Percentiles rank a stretch among this genome's conserved stretches.
Evolutionary conservation across 208 protist species (phyloP).

Genomic region (Kentomonas sorsogonicus): DNA sequence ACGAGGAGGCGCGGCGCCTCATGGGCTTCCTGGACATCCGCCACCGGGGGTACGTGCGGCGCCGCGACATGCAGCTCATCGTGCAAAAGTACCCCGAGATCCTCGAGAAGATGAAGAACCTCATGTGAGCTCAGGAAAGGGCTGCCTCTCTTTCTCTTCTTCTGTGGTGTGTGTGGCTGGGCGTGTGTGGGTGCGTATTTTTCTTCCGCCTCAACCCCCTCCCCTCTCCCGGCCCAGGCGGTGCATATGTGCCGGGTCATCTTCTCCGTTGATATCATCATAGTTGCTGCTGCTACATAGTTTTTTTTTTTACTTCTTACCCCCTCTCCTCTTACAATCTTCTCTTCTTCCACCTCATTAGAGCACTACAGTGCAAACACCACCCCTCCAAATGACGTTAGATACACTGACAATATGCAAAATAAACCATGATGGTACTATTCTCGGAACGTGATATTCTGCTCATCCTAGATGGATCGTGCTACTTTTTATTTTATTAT

Average conservation of each 20-base stretch:
- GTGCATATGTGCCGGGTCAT: too few relatives aligned
- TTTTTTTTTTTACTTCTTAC: constrained; percentile 9
- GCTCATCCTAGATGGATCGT: neutral
- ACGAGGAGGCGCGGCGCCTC: constrained; percentile 74
- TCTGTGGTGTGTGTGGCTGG: too few relatives aligned
- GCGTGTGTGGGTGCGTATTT: too few relatives aligned
- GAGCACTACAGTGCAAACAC: neutral
- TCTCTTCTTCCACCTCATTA: constrained; percentile 4
- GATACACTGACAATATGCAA: too few relatives aligned
- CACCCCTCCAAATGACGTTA: neutral
- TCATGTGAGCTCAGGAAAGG: constrained; percentile 33
- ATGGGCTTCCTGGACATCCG: constrained; percentile 80
- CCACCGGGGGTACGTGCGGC: constrained; percentile 59
- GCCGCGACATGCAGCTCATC: constrained; percentile 75
- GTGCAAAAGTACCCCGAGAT: constrained; percentile 83
- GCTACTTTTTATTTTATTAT: constrained; percentile 14
- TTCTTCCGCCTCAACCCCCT: too few relatives aligned
- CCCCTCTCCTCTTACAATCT: neutral
- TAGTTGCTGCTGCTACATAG: neutral
- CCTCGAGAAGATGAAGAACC: constrained; percentile 87
- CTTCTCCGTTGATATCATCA: too few relatives aligned
- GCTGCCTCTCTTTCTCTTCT: constrained; percentile 2
- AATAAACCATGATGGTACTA: too few relatives aligned
- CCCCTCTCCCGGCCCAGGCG: too few relatives aligned
- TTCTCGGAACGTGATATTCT: neutral